phyloP scores from a whole-genome alignment of 2,329 filamentous ascomycete genomes.

The Penicillium rolfsii region DNA sequence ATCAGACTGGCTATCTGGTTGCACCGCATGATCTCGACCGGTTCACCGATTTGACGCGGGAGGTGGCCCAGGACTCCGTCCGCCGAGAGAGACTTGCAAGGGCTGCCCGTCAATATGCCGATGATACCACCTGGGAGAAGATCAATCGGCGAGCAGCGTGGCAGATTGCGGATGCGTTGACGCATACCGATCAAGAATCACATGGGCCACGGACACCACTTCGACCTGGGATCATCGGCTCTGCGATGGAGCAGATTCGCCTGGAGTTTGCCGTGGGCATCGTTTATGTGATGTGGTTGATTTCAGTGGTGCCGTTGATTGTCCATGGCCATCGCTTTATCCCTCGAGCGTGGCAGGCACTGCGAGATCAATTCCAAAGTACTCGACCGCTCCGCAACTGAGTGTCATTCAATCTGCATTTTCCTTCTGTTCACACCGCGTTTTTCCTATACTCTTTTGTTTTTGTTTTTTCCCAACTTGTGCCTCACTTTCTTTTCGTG shows the following conservation, averaged over 20 bases:
- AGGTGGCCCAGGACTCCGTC: slow-evolving; percentile 52
- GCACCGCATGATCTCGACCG: slow-evolving; percentile 61
- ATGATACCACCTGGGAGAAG: slow-evolving; percentile 70
- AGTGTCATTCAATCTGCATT: neutral
- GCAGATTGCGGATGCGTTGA: slow-evolving; percentile 58
- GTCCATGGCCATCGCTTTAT: slow-evolving; percentile 39
- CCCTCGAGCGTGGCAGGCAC: slow-evolving; percentile 25
- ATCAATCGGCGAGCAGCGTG: slow-evolving; percentile 72
- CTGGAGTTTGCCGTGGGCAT: slow-evolving; percentile 37
- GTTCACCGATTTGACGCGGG: slow-evolving; percentile 60
- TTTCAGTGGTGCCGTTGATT: slow-evolving; percentile 43
- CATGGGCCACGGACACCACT: slow-evolving; percentile 16
- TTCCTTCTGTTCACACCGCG: neutral
- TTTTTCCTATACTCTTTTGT: neutral
- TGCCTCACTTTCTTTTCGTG: neutral
- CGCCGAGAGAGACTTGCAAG: slow-evolving; percentile 53
- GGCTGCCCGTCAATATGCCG: slow-evolving; percentile 59
- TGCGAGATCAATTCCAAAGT: slow-evolving; percentile 23
- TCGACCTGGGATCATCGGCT: slow-evolving; percentile 20
- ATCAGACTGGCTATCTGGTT: slow-evolving; percentile 63
- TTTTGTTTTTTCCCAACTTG: neutral
- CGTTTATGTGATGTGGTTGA: slow-evolving; percentile 43
- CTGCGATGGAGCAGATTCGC: slow-evolving; percentile 30
- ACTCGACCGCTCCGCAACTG: slow-evolving; percentile 16
- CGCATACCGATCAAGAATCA: slow-evolving; percentile 28